A percentile compares a stretch with the other conserved stretches of the same genome.
phyloP scores from a whole-genome alignment of 768 basidiomycete genomes.

The Serendipita indica region DNA sequence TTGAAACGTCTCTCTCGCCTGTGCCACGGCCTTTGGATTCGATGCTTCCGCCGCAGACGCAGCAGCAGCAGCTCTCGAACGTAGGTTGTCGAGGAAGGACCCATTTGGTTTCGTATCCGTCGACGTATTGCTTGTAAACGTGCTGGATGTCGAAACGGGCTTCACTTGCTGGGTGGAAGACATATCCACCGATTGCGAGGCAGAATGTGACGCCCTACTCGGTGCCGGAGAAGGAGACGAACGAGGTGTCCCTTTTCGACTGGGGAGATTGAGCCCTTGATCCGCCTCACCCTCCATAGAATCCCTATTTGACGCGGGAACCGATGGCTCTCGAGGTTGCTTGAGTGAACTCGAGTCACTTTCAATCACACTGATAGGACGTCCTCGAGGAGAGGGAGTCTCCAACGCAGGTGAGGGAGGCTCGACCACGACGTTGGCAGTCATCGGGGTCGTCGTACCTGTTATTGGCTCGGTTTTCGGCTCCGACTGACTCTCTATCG shows the following conservation, averaged over 20 bases:
- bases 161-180: constrained; percentile 13
- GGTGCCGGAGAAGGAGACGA: not conserved
- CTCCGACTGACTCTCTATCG: no score
- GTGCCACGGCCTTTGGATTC: constrained; percentile 51
- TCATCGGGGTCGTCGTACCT: not conserved
- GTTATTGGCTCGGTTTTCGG: not conserved
- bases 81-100: constrained; percentile 63
- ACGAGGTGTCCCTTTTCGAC: not conserved
- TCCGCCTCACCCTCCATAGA: not conserved
- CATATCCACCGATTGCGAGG: not conserved
- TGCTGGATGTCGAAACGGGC: constrained; percentile 22
- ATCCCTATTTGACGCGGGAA: not conserved
- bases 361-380: not conserved
- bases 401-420: not conserved
- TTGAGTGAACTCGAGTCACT: not conserved
- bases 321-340: not conserved
- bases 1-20: constrained; percentile 76
- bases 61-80: constrained; percentile 43
- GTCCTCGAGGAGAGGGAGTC: constrained; percentile 1
- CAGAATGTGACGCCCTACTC: not conserved
- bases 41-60: constrained; percentile 31
- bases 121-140: constrained; percentile 17
- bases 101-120: constrained; percentile 33
- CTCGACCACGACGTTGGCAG: no score
- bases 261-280: not conserved